Conservation (phyloP, 257 asterid genomes). For the Euphrasia confusa region DNA sequence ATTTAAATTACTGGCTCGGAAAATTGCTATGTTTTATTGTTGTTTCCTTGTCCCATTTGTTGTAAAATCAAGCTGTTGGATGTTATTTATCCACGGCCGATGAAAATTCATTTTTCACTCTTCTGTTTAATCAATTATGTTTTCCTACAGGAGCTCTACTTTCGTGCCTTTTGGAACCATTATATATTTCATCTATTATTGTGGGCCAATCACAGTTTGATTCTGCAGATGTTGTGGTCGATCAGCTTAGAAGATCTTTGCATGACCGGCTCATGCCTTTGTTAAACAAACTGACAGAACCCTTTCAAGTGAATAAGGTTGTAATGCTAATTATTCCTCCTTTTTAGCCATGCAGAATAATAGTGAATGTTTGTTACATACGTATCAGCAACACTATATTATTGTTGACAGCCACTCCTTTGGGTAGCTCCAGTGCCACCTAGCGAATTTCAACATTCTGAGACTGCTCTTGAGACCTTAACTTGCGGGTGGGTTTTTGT, state of each 20-base stretch:
- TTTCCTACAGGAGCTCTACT: constrained; percentile 70
- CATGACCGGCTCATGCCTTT: constrained; percentile 53
- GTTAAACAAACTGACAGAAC: constrained; percentile 51
- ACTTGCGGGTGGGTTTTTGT: constrained; percentile 72
- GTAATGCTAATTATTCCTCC: background rate
- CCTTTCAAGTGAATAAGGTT: constrained; percentile 74
- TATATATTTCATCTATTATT: constrained; percentile 65
- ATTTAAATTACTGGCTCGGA: too few relatives aligned
- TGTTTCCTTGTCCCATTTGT: constrained; percentile 17
- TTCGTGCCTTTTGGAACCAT: constrained; percentile 72
- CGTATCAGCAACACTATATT: constrained; percentile 11
- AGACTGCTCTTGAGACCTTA: constrained; percentile 74
- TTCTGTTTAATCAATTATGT: constrained; percentile 6
- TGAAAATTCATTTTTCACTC: constrained; percentile 4
- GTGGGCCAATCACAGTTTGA: constrained; percentile 50
- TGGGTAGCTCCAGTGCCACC: constrained; percentile 68
- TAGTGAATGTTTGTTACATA: constrained; percentile 18
- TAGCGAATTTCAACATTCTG: constrained; percentile 77
- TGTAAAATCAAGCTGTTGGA: constrained; percentile 18
- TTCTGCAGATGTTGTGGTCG: constrained; percentile 28
- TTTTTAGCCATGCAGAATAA: constrained; percentile 11
- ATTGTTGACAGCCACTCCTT: constrained; percentile 51
- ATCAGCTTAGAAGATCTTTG: constrained; percentile 48
- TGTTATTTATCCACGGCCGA: background rate
- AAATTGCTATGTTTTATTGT: background rate